Evolutionary conservation across 2,329 filamentous ascomycete genomes (phyloP).

Genomic region (Ceratocystis eucalypticola): DNA sequence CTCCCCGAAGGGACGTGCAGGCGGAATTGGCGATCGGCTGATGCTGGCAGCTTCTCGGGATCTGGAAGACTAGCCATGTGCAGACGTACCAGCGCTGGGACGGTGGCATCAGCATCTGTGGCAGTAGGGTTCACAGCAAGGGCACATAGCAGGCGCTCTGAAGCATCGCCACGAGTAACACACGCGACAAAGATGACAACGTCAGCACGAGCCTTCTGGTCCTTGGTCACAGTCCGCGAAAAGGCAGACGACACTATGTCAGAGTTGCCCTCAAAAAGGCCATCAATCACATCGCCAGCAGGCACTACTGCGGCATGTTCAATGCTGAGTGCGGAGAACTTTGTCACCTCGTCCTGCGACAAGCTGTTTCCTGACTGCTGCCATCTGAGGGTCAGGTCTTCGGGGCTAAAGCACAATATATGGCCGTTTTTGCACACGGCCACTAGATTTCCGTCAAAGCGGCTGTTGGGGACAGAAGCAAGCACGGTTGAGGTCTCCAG

Average conservation of each 20-base stretch:
- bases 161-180: conserved; percentile 20
- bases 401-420: conserved; percentile 46
- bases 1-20: conserved; percentile 51
- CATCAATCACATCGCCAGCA: conserved; percentile 37
- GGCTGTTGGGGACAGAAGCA: conserved; percentile 3
- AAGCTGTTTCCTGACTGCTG: conserved; percentile 32
- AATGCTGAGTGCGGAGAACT: conserved; percentile 30
- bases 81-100: conserved; percentile 26
- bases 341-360: conserved; percentile 29
- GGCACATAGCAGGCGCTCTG: conserved; percentile 26
- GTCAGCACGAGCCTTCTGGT: conserved; percentile 31
- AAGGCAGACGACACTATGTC: conserved; percentile 26
- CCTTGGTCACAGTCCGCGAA: conserved; percentile 10
- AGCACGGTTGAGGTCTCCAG: conserved; percentile 19
- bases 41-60: conserved; percentile 16
- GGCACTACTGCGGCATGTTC: conserved; percentile 37
- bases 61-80: conserved; percentile 30
- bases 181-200: conserved; percentile 34
- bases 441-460: conserved; percentile 30
- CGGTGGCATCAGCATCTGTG: conserved; percentile 20
- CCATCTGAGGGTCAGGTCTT: conserved; percentile 38
- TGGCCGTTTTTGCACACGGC: conserved; percentile 48
- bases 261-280: conserved; percentile 41
- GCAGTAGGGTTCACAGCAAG: conserved; percentile 23
- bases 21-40: conserved; percentile 30